Percentiles rank a stretch among this genome's conserved stretches.
phyloP scores from a whole-genome alignment of 2,329 filamentous ascomycete genomes.

The Coniochaeta pulveracea region DNA sequence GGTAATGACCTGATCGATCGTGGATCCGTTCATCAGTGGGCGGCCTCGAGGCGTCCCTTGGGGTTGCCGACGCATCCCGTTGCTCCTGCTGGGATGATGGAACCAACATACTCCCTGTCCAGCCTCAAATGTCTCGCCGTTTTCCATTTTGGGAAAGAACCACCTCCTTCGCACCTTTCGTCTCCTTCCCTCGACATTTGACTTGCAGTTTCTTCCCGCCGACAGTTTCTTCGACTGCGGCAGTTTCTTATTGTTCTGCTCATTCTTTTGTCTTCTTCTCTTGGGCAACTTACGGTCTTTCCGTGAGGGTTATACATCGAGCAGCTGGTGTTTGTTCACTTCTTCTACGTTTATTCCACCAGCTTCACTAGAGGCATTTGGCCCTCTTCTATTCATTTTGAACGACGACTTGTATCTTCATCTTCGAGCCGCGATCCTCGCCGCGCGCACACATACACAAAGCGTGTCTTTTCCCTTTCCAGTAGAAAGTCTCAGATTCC shows the following conservation, averaged over 20 bases:
- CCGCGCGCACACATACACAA: no score
- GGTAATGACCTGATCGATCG: no score
- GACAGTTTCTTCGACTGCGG: no score
- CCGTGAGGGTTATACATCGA: neutral
- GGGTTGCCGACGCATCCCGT: no score
- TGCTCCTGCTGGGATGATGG: neutral
- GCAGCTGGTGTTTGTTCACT: neutral
- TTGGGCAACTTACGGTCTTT: neutral
- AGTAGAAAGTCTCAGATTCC: no score
- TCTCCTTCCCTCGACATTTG: neutral
- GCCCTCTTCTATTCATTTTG: slow-evolving; percentile 1
- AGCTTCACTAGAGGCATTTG: neutral
- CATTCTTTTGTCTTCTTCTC: neutral
- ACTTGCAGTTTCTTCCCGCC: neutral
- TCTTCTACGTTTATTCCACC: neutral
- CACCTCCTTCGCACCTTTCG: neutral
- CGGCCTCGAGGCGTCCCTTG: no score
- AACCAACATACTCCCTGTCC: neutral
- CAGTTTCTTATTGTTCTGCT: no score
- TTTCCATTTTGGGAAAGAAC: neutral
- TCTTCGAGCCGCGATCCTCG: no score
- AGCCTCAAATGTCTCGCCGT: neutral
- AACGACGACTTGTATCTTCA: no score
- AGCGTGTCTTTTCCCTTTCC: no score
- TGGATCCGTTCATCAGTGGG: no score